Evolutionary conservation across 108 stramenopile species (phyloP).

Genomic region (Nannochloropsis gaditana): DNA sequence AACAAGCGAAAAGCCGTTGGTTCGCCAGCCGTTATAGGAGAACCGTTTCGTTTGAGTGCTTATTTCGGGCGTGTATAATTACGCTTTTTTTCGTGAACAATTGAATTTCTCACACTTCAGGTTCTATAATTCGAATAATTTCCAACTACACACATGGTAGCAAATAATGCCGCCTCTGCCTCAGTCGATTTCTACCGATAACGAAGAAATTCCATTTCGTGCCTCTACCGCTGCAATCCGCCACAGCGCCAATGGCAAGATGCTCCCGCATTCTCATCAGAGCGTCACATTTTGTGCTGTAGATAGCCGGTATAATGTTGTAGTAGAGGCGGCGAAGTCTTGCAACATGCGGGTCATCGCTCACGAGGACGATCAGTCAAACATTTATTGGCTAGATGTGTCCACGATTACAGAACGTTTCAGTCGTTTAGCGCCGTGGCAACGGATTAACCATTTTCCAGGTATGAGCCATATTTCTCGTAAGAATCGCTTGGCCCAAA

Average conservation of each 20-base stretch:
- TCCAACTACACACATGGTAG: background rate
- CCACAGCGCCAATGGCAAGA: background rate
- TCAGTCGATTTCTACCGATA: background rate
- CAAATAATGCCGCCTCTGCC: background rate
- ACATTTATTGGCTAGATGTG: conserved; percentile 68
- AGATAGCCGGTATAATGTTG: background rate
- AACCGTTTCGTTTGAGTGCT: too few species aligned
- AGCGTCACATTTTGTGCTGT: background rate
- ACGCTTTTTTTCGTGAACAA: too few species aligned
- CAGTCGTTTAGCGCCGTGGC: conserved; percentile 62
- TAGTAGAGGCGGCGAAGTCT: background rate
- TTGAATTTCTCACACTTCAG: too few species aligned
- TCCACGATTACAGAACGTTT: conserved; percentile 62
- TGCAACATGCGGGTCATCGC: conserved; percentile 22
- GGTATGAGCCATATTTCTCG: conserved; percentile 73
- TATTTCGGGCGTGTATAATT: too few species aligned
- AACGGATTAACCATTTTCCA: conserved; percentile 73
- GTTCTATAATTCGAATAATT: too few species aligned
- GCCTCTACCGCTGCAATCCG: background rate
- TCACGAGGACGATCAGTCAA: conserved; percentile 43
- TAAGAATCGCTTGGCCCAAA: conserved; percentile 67
- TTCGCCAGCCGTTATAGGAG: too few species aligned
- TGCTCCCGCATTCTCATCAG: background rate
- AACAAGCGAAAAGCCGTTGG: too few species aligned
- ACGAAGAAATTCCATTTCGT: background rate